These are phyloP conservation scores for Platanthera guangdongensis DNA, from an alignment of 106 monocot genomes.

Conservation along the genomic window DNA sequence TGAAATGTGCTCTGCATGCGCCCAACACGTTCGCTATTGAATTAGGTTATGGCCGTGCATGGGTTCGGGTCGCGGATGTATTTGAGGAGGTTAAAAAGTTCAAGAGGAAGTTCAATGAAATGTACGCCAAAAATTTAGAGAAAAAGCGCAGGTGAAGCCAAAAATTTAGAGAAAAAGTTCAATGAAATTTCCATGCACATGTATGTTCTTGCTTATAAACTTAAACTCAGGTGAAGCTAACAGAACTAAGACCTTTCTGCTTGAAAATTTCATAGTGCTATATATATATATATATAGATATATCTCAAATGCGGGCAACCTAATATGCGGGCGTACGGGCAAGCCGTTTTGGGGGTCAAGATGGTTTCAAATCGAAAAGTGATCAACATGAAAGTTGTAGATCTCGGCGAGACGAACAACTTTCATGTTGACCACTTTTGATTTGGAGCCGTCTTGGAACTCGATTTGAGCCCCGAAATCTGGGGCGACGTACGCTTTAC, in stretches of 20 bases:
- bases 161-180: constrained; percentile 27
- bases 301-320: too few relatives aligned
- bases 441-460: too few relatives aligned
- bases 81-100: constrained; percentile 69
- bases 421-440: too few relatives aligned
- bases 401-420: too few relatives aligned
- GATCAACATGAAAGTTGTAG: too few relatives aligned
- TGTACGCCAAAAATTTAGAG: constrained; percentile 39
- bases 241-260: not conserved
- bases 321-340: too few relatives aligned
- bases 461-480: too few relatives aligned
- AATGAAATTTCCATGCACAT: not conserved
- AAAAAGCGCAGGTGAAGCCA: constrained; percentile 23
- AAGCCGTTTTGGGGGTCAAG: too few relatives aligned
- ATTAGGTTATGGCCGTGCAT: constrained; percentile 66
- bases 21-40: constrained; percentile 79
- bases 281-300: too few relatives aligned
- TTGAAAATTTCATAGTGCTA: not conserved
- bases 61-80: constrained; percentile 57
- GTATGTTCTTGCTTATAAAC: not conserved
- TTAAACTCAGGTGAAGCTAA: not conserved
- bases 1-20: constrained; percentile 81
- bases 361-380: too few relatives aligned
- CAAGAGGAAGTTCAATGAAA: constrained; percentile 42
- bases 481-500: too few relatives aligned